Conservation (phyloP, 2,329 filamentous ascomycete species). For the Paraphoma sp. region DNA sequence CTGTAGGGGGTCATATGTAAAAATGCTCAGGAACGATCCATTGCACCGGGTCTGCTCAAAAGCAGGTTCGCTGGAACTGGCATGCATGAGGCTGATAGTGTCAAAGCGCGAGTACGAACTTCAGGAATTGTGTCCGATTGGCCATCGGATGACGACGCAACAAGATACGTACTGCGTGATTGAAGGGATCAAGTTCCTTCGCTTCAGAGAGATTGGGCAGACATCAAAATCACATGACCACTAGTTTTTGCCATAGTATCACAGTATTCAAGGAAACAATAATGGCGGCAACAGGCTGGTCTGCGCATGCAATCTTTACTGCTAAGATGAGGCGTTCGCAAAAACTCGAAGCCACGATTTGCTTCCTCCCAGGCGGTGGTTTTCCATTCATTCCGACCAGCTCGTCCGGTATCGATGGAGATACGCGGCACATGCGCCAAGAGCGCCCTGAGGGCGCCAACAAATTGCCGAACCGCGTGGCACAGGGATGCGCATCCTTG, state of each 20-base stretch:
- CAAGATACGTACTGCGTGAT: neutral
- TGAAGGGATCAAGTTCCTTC: neutral
- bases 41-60: neutral
- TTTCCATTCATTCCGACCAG: too few relatives aligned
- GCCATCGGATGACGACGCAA: neutral
- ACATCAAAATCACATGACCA: neutral
- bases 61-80: neutral
- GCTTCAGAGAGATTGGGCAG: neutral
- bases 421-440: neutral
- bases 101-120: neutral
- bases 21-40: neutral
- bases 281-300: too few relatives aligned
- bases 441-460: neutral
- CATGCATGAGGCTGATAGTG: neutral
- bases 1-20: neutral
- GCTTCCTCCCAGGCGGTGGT: too few relatives aligned
- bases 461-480: neutral
- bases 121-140: neutral
- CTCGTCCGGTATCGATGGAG: neutral
- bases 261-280: too few relatives aligned
- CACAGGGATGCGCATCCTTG: neutral
- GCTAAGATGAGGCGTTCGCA: too few relatives aligned
- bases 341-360: too few relatives aligned
- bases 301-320: too few relatives aligned
- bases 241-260: too few relatives aligned